These are phyloP conservation scores for Coniferiporia weirii DNA, from an alignment of 1,284 basidiomycete species.

Conservation along the genomic window DNA sequence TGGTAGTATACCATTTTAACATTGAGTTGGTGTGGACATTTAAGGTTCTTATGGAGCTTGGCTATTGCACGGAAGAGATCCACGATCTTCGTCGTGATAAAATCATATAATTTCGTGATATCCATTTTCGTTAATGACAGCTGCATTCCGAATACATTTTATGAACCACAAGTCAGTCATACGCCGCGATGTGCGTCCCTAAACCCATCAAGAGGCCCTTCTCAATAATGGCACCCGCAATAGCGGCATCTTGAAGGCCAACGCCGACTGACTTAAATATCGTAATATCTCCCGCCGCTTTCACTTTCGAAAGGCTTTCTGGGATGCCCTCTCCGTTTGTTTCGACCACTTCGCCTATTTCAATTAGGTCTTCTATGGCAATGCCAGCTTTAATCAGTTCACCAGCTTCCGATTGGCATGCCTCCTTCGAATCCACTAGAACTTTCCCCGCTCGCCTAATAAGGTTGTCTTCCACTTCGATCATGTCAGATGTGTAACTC, in stretches of 20 bases:
- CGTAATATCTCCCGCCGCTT: slow-evolving; percentile 45
- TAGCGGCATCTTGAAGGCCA: slow-evolving; percentile 71
- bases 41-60: slow-evolving; percentile 67
- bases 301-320: slow-evolving; percentile 27
- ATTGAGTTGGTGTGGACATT: neutral
- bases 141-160: neutral
- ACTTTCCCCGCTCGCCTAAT: slow-evolving; percentile 46
- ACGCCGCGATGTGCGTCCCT: slow-evolving; percentile 35
- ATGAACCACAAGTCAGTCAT: slow-evolving; percentile 26
- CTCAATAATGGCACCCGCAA: slow-evolving; percentile 44
- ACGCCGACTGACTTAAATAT: slow-evolving; percentile 78
- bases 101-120: neutral
- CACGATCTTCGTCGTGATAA: slow-evolving; percentile 8
- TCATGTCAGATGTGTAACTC: slow-evolving; percentile 80
- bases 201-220: slow-evolving; percentile 34
- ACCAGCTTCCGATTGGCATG: slow-evolving; percentile 70
- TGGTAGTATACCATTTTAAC: neutral
- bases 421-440: slow-evolving; percentile 69
- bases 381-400: slow-evolving; percentile 60
- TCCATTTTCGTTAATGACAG: neutral
- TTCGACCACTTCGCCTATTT: slow-evolving; percentile 57
- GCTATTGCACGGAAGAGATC: slow-evolving; percentile 56
- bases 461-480: slow-evolving; percentile 61
- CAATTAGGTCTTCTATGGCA: slow-evolving; percentile 36
- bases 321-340: slow-evolving; percentile 26